These are phyloP conservation scores for Citeromyces nyonsensis DNA, from an alignment of 805 yeast genomes.

Conservation along the genomic window DNA sequence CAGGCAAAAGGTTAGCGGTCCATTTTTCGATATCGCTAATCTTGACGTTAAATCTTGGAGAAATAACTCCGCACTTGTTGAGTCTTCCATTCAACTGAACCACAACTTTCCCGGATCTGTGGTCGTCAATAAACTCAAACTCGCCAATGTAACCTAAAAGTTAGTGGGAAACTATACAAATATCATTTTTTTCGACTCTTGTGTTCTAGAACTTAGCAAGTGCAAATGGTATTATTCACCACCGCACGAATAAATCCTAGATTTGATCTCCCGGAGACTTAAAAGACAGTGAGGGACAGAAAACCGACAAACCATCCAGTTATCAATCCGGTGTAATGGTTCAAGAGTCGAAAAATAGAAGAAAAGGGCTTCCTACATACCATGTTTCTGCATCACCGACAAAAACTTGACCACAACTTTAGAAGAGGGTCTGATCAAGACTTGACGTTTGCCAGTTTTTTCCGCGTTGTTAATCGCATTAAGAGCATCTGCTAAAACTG, in stretches of 20 bases:
- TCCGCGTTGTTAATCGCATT: slow-evolving; percentile 98
- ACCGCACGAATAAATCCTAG: not conserved
- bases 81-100: slow-evolving; percentile 95
- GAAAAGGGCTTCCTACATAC: slow-evolving; percentile 24
- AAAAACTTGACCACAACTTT: slow-evolving; percentile 96
- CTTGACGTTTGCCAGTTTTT: slow-evolving; percentile 98
- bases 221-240: no score
- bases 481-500: slow-evolving; percentile 97
- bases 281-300: slow-evolving; percentile 94
- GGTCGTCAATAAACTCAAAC: slow-evolving; percentile 96
- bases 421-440: slow-evolving; percentile 94
- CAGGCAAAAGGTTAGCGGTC: slow-evolving; percentile 97
- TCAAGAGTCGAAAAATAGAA: slow-evolving; percentile 1
- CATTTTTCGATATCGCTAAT: slow-evolving; percentile 93
- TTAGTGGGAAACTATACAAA: slow-evolving; percentile 1
- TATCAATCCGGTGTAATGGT: slow-evolving; percentile 73
- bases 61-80: slow-evolving; percentile 97
- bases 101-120: slow-evolving; percentile 96
- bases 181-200: no score
- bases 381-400: slow-evolving; percentile 95
- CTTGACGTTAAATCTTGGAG: slow-evolving; percentile 97
- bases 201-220: no score
- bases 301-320: slow-evolving; percentile 92
- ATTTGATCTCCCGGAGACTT: slow-evolving; percentile 79
- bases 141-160: slow-evolving; percentile 72